A percentile compares a stretch with the other conserved stretches of the same genome.
Evolutionary conservation across 2,329 filamentous ascomycete genomes (phyloP).

Genomic region (Monosporascus cannonballus): DNA sequence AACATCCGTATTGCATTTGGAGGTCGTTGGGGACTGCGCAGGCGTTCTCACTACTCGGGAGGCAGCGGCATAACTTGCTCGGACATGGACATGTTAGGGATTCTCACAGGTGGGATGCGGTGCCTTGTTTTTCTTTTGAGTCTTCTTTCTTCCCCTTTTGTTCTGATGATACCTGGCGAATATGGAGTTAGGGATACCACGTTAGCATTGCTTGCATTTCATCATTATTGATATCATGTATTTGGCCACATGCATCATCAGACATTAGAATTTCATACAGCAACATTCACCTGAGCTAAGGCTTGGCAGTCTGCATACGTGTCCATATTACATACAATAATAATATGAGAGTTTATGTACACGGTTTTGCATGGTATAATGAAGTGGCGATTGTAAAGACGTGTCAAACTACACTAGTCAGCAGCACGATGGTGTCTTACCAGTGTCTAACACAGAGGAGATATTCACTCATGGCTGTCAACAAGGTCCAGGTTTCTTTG

Average conservation of each 20-base stretch:
- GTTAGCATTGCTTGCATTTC: slow-evolving; percentile 11
- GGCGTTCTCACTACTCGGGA: slow-evolving; percentile 5
- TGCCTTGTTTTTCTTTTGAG: slow-evolving; percentile 5
- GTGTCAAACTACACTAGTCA: no score
- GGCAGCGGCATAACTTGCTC: not conserved
- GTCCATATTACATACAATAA: no score
- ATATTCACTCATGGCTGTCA: slow-evolving; percentile 62
- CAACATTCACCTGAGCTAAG: no score
- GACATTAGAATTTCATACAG: not conserved
- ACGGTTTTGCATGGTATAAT: no score
- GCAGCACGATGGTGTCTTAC: slow-evolving; percentile 32
- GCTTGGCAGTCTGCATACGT: no score
- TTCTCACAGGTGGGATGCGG: not conserved
- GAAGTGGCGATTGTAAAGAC: no score
- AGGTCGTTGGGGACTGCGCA: slow-evolving; percentile 7
- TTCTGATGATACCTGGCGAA: slow-evolving; percentile 13
- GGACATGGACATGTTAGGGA: not conserved
- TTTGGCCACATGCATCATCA: slow-evolving; percentile 7
- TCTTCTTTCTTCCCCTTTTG: slow-evolving; percentile 13
- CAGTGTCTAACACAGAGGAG: slow-evolving; percentile 64
- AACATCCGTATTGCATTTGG: slow-evolving; percentile 11
- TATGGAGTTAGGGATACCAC: slow-evolving; percentile 11
- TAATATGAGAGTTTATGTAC: no score
- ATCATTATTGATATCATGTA: slow-evolving; percentile 25
- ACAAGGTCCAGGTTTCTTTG: slow-evolving; percentile 67